Conservation (phyloP, 2,329 filamentous ascomycete species). For the Fusarium nodosum region DNA sequence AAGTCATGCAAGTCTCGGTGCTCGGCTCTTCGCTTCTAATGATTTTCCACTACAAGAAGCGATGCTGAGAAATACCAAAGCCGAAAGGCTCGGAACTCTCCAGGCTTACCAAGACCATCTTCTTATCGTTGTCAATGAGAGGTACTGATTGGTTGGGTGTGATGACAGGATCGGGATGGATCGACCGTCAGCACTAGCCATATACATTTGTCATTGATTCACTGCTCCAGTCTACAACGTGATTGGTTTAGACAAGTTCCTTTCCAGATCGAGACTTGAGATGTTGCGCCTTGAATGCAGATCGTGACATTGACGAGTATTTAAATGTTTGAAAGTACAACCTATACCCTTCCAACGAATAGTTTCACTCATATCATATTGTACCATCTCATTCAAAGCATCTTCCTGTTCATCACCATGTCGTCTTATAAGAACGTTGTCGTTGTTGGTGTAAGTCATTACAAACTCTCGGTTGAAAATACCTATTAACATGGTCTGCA, state of each 20-base stretch:
- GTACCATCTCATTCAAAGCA: rapidly evolving
- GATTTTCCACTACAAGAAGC: rapidly evolving
- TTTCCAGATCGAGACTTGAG: not conserved
- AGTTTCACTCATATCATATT: not conserved
- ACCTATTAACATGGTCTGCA: not conserved
- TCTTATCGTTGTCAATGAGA: not conserved
- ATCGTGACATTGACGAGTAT: not conserved
- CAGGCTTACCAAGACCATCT: not conserved
- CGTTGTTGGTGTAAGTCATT: slow-evolving; percentile 3
- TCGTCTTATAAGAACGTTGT: slow-evolving; percentile 2
- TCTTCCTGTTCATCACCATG: not conserved
- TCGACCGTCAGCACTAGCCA: not conserved
- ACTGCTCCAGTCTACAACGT: rapidly evolving
- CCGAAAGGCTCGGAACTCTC: not conserved
- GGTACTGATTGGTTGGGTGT: not conserved
- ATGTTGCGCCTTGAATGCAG: not conserved
- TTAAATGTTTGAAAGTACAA: not conserved
- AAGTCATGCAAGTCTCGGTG: not conserved
- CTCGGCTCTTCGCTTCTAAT: not conserved
- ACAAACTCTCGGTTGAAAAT: rapidly evolving
- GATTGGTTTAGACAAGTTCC: not conserved
- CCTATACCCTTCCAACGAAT: rapidly evolving
- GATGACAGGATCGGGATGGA: rapidly evolving
- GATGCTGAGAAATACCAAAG: not conserved
- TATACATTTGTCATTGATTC: not conserved